phyloP scores from a whole-genome alignment of 2,329 filamentous ascomycete genomes.

The Xylaria multiplex region DNA sequence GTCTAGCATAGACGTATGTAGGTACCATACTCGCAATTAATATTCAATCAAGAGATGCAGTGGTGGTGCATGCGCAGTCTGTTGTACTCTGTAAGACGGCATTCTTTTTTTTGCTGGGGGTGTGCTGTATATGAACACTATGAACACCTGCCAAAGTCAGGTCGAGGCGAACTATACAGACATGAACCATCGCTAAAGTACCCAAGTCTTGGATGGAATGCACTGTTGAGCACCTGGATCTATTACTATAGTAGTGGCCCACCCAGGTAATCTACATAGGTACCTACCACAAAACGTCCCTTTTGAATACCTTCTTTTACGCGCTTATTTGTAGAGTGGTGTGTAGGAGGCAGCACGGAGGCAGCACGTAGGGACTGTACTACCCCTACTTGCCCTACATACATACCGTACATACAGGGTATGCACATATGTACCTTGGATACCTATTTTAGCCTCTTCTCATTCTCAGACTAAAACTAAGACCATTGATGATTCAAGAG shows the following conservation, averaged over 20 bases:
- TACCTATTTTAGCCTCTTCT: slow-evolving; percentile 29
- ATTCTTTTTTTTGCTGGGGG: slow-evolving; percentile 11
- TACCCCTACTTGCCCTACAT: no score
- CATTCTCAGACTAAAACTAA: slow-evolving; percentile 15
- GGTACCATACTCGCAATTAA: slow-evolving; percentile 1
- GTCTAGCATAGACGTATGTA: neutral
- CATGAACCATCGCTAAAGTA: neutral
- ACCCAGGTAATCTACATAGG: neutral
- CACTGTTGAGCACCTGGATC: no score
- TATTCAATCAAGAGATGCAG: slow-evolving; percentile 23
- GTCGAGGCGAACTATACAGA: slow-evolving; percentile 10
- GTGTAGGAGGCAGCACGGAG: no score
- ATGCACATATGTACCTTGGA: neutral
- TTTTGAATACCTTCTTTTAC: no score
- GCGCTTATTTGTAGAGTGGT: no score
- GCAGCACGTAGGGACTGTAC: no score
- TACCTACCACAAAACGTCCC: no score
- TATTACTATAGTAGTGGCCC: no score
- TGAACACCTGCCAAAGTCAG: slow-evolving; percentile 17
- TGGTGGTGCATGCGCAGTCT: slow-evolving; percentile 21
- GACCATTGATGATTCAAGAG: neutral
- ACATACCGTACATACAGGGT: neutral
- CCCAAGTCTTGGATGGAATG: no score
- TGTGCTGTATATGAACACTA: slow-evolving; percentile 19
- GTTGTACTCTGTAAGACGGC: slow-evolving; percentile 34